Evolutionary conservation across 306 rosid species (phyloP).

Genomic region (Parietaria judaica): DNA sequence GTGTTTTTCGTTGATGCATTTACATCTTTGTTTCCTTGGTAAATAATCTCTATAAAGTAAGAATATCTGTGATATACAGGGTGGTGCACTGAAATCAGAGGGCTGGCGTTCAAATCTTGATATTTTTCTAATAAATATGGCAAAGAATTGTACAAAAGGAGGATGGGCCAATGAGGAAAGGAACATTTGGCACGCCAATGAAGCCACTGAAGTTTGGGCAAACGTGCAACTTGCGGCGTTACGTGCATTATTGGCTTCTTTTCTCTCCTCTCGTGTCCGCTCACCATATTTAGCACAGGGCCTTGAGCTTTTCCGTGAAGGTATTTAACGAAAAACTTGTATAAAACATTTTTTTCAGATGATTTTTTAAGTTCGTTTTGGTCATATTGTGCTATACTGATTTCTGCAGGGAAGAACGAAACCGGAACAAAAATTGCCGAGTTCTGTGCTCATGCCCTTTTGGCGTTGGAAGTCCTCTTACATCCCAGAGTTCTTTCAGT

Average conservation of each 20-base stretch:
- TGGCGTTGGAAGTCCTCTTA: constrained; percentile 77
- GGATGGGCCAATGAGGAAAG: constrained; percentile 37
- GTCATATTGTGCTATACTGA: constrained; percentile 17
- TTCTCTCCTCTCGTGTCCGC: constrained; percentile 43
- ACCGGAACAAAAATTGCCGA: constrained; percentile 61
- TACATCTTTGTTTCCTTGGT: background rate
- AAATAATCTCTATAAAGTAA: too few relatives aligned
- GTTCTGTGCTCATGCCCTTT: constrained; percentile 77
- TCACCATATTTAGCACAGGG: constrained; percentile 71
- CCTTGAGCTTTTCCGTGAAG: constrained; percentile 72
- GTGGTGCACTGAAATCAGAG: constrained; percentile 54
- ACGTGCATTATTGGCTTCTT: constrained; percentile 68
- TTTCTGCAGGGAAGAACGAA: constrained; percentile 62
- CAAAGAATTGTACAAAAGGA: constrained; percentile 44
- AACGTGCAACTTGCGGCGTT: constrained; percentile 76
- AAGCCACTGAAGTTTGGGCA: constrained; percentile 27
- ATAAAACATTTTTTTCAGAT: too few relatives aligned
- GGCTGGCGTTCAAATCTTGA: constrained; percentile 57
- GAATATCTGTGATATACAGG: constrained; percentile 29
- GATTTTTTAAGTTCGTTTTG: background rate
- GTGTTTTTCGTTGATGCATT: background rate
- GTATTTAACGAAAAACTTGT: constrained; percentile 32
- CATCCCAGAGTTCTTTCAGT: constrained; percentile 80
- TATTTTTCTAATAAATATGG: constrained; percentile 43
- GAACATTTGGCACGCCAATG: constrained; percentile 33